phyloP scores from a whole-genome alignment of 768 basidiomycete species.

The Pseudohyphozyma bogoriensis region DNA sequence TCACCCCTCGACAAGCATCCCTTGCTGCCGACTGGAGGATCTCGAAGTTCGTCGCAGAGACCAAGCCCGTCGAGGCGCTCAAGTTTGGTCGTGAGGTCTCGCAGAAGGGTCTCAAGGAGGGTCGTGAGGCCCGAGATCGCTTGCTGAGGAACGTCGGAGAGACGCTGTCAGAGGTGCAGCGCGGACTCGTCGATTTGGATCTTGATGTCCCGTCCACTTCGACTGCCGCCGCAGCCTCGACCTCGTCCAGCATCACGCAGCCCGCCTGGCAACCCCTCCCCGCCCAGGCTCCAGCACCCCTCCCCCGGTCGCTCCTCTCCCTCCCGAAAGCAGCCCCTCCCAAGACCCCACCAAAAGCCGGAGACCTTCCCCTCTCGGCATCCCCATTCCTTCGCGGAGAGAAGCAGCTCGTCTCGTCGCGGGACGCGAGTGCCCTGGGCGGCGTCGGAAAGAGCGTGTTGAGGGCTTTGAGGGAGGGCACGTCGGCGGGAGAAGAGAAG shows the following conservation, averaged over 20 bases:
- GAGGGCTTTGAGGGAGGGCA: slow-evolving; percentile 6
- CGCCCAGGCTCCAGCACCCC: not conserved
- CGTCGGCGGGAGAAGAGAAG: not conserved
- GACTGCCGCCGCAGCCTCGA: not conserved
- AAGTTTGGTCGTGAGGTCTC: slow-evolving; percentile 6
- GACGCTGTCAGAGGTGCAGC: slow-evolving; percentile 14
- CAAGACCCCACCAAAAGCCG: not conserved
- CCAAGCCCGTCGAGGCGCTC: slow-evolving; percentile 20
- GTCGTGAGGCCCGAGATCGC: slow-evolving; percentile 10
- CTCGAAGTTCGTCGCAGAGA: slow-evolving; percentile 20
- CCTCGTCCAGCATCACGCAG: slow-evolving; percentile 8
- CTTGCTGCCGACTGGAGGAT: slow-evolving; percentile 24
- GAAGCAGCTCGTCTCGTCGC: not conserved
- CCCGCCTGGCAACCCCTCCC: slow-evolving; percentile 22
- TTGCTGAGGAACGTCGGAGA: slow-evolving; percentile 17
- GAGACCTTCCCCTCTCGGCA: slow-evolving; percentile 23
- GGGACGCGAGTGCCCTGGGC: not conserved
- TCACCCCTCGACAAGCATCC: not conserved
- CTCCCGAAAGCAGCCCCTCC: slow-evolving; percentile 8
- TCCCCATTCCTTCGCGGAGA: slow-evolving; percentile 20
- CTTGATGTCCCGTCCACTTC: not conserved
- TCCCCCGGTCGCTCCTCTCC: slow-evolving; percentile 2
- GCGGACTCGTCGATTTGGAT: slow-evolving; percentile 10
- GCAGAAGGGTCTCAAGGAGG: not conserved
- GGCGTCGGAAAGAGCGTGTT: slow-evolving; percentile 6